Base-by-base conservation (phyloP, 371 early-diverging fungal species). In the Apophysomyces ossiformis region DNA sequence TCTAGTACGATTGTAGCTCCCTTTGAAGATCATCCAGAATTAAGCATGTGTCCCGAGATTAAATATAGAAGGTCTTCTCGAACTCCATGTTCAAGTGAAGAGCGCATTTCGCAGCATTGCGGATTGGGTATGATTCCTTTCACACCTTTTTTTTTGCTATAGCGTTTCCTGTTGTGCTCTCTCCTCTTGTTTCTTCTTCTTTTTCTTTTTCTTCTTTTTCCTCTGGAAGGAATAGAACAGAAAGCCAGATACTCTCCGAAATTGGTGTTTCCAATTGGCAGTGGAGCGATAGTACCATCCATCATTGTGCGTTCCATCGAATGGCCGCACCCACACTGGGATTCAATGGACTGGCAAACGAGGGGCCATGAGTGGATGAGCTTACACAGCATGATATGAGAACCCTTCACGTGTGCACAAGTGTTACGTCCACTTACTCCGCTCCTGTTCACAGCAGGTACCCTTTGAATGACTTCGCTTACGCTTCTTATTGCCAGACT, bases 381-480 rank as follows among this genome's bases (percentile, higher is more conserved):
- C 54, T 50, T 50, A 21, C 21, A 50, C 21, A 21, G 54, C 54
- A 50, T 7, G 54, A 21, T 21, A 26, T 50, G 21, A 50, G 54
- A 21, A 50, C 8, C 54, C 21, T 21, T 50, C 54, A 50, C 54
- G 54, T 50, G 54, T 50, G 21, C 54, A 21, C 63, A 61, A 57
- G 63, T 58, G 68, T 46, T 62, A 61, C 45, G 18, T 57, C 21
- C 54, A 65, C 39, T 63, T 66, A 70, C 66, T 60, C 57, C 63
- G 63, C 56, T 63, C 59, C 44, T 50, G 54, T 58, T 60, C 35
- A 45, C 60, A 36, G 41, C 43, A 64, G 5, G 96, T 95, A 26
- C 95, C 85, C 70, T 92, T 92, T 46, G 93, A 93, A 43, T 88
- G 87, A 56, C 94, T 46, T 26, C 69, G 56, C 21, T 69, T 68